Evolutionary conservation across 768 basidiomycete species (phyloP).

Genomic region (Macrolepiota dolichaula): DNA sequence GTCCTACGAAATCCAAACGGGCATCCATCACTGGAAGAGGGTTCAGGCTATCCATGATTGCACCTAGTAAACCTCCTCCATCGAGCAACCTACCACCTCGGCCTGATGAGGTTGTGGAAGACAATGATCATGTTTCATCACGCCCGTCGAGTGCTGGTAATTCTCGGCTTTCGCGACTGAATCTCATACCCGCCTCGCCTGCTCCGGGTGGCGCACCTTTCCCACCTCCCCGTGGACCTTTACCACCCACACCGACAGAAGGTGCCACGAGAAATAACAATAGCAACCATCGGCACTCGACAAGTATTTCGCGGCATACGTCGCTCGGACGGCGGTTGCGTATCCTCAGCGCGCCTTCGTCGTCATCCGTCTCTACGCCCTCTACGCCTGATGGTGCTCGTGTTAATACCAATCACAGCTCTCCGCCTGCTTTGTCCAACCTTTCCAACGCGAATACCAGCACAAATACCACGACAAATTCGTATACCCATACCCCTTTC

Average conservation of each 20-base stretch:
- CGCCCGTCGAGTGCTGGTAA: slow-evolving; percentile 32
- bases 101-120: slow-evolving; percentile 49
- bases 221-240: slow-evolving; percentile 43
- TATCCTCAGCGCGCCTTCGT: slow-evolving; percentile 59
- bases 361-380: slow-evolving; percentile 23
- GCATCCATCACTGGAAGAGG: slow-evolving; percentile 56
- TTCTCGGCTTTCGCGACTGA: slow-evolving; percentile 19
- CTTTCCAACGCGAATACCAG: not conserved
- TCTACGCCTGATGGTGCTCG: slow-evolving; percentile 20
- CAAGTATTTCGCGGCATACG: slow-evolving; percentile 27
- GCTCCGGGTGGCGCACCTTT: slow-evolving; percentile 31
- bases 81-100: slow-evolving; percentile 58
- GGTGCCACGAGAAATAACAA: slow-evolving; percentile 15
- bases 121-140: slow-evolving; percentile 20
- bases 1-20: slow-evolving; percentile 36
- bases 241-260: slow-evolving; percentile 35
- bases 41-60: slow-evolving; percentile 53
- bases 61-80: slow-evolving; percentile 61
- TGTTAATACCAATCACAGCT: slow-evolving; percentile 17
- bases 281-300: not conserved
- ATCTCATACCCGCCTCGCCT: slow-evolving; percentile 44
- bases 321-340: slow-evolving; percentile 65
- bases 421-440: not conserved
- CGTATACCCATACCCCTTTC: slow-evolving; percentile 22
- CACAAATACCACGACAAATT: slow-evolving; percentile 16